Evolutionary conservation across 306 rosid genomes (phyloP), one percentile per base, ranked within the genome.

Genomic region (Carpinus fangiana): DNA sequence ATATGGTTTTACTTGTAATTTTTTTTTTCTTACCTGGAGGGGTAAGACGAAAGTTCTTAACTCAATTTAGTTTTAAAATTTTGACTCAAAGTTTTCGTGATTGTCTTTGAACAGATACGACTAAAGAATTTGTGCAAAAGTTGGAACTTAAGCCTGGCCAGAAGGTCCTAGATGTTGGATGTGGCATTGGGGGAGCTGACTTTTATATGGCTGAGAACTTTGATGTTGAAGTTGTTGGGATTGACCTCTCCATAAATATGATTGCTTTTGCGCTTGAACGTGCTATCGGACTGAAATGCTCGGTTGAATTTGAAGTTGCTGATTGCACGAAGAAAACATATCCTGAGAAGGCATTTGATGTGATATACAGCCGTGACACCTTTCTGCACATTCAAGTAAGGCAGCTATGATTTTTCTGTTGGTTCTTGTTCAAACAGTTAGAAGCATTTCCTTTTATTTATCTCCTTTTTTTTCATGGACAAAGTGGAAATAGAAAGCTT

Each of bases 101-200:
- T 72, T 65, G 73, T 31, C 72, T 73, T 82, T 82, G 83, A 72
- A 79, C 93, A 95, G 99, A 91, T 77, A 93, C 99, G 8, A 95
- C 98, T 0, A 90, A 89, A 83, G 93, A 95, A 83, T 70, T 95
- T 78, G 98, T 91, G 62, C 82, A 82, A n/a, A 90, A 83, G 89
- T 86, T 93, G 81, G 94, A 80, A n/a, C 94, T 95, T 11, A 82
- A 86, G 85, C 88, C 93, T 68, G 94, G 90, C 34, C 98, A 93
- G 86, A 90, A 89, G 76, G 96, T 95, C 73, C 86, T 95, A 12
- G 99, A 95, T 85, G 98, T 95, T 69, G 98, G 99, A 66, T 95
- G 99, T 84, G 99, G 99, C 70, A 91, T 85, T 70, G 99, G 99
- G 45, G 99, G 98, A 53, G 97, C 96, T 60, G 99, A 93, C 83